Evolutionary conservation across 2,329 filamentous ascomycete genomes (phyloP).

Genomic region (Parastagonospora nodorum): DNA sequence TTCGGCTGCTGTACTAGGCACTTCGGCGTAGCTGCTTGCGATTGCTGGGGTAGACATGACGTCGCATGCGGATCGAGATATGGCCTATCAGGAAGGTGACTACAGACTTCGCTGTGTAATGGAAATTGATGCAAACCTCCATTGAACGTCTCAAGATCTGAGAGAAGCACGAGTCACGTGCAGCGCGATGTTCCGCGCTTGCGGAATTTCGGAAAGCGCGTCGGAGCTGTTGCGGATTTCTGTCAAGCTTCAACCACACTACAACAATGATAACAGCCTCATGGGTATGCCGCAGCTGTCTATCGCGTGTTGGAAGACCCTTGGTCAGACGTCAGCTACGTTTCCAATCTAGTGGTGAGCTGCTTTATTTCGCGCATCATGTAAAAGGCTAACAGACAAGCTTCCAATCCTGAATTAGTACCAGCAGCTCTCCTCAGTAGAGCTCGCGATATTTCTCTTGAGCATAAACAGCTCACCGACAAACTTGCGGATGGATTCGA

Average conservation of each 20-base stretch:
- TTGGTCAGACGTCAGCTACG: conserved; percentile 31
- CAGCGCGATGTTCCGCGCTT: conserved; percentile 21
- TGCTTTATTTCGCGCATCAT: not conserved
- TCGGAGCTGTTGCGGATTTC: conserved; percentile 10
- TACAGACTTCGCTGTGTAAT: not conserved
- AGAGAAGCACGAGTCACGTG: conserved; percentile 29
- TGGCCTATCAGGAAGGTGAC: not conserved
- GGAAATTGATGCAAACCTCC: too few relatives aligned
- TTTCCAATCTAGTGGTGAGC: conserved; percentile 35
- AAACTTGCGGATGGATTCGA: conserved; percentile 62
- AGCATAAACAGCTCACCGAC: conserved; percentile 60
- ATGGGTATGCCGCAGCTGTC: conserved; percentile 56
- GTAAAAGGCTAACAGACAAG: conserved; percentile 17
- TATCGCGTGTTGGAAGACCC: conserved; percentile 47
- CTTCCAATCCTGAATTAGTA: conserved; percentile 43
- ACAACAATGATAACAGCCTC: conserved; percentile 46
- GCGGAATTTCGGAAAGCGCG: conserved; percentile 27
- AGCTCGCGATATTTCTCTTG: conserved; percentile 60
- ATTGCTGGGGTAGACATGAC: conserved; percentile 12
- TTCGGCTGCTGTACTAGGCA: conserved; percentile 17
- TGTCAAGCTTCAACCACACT: conserved; percentile 10
- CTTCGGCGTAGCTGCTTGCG: conserved; percentile 19
- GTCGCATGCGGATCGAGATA: conserved; percentile 3
- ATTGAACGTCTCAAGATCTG: not conserved
- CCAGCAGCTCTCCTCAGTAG: conserved; percentile 61